These are phyloP conservation scores for Sporobolomyces phaffii DNA, from an alignment of 768 basidiomycete species.

Conservation along the genomic window DNA sequence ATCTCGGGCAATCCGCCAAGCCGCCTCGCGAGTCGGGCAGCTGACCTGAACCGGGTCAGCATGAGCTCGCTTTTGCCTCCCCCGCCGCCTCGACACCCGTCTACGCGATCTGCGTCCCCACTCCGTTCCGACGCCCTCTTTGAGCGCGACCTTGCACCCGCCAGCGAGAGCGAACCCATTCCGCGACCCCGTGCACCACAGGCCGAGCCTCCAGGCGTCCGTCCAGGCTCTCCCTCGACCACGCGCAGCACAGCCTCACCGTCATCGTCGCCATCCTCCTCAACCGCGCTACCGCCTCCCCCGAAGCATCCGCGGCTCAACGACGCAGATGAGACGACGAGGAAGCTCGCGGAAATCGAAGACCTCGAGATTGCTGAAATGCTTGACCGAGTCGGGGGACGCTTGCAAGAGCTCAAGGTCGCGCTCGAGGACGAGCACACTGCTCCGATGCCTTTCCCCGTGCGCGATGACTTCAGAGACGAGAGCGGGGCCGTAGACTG, in stretches of 20 bases:
- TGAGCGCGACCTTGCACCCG: too few species aligned
- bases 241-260: neutral
- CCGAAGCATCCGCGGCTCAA: neutral
- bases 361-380: conserved; percentile 15
- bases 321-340: neutral
- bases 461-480: neutral
- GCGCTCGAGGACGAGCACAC: neutral
- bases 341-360: conserved; percentile 19
- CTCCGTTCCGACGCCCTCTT: neutral
- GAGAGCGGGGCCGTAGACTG: neutral
- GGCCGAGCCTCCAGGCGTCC: neutral
- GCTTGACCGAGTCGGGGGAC: conserved; percentile 23
- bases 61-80: neutral
- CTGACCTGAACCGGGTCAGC: too few species aligned
- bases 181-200: too few species aligned
- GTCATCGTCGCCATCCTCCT: too few species aligned
- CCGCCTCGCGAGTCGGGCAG: too few species aligned
- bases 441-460: neutral
- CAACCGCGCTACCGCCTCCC: neutral
- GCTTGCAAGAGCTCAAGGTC: conserved; percentile 13
- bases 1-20: too few species aligned
- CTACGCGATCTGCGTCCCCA: neutral
- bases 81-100: conserved; percentile 4
- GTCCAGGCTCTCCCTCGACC: neutral
- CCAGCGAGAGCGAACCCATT: too few species aligned